Evolutionary conservation across 192 early-diverging fungal species (phyloP).

Genomic region (Rhizophlyctis rosea): DNA sequence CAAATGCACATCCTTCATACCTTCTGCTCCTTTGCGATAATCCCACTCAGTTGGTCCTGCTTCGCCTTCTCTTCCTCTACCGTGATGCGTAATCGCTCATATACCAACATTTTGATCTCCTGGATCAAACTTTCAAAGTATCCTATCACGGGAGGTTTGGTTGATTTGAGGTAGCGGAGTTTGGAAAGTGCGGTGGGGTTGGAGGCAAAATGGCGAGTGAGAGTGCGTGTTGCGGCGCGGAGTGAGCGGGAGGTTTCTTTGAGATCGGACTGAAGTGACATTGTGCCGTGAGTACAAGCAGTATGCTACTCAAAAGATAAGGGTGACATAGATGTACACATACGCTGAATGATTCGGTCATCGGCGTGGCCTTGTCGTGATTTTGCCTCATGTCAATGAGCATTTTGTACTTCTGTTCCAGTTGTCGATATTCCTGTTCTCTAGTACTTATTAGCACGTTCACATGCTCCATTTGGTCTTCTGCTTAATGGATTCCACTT

Average conservation of each 20-base stretch:
- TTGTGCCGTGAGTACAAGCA: no score
- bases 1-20: conserved; percentile 15
- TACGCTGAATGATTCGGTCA: no score
- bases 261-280: conserved; percentile 37
- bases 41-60: conserved; percentile 48
- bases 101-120: conserved; percentile 51
- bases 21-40: conserved; percentile 60
- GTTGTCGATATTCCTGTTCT: conserved; percentile 36
- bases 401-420: conserved; percentile 43
- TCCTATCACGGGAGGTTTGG: conserved; percentile 25
- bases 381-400: conserved; percentile 23
- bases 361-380: conserved; percentile 7
- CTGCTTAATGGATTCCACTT: conserved; percentile 3
- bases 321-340: no score
- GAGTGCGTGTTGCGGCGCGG: conserved; percentile 30
- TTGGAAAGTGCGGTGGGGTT: conserved; percentile 42
- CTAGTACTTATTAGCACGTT: not conserved
- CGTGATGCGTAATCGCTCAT: conserved; percentile 45
- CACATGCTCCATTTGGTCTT: not conserved
- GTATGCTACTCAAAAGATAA: no score
- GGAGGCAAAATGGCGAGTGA: conserved; percentile 46
- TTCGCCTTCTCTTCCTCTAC: conserved; percentile 54
- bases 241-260: conserved; percentile 37
- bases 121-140: conserved; percentile 49
- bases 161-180: conserved; percentile 44